Conservation (phyloP, 495 filamentous ascomycete species). For the Penicillium ochrochloron region DNA sequence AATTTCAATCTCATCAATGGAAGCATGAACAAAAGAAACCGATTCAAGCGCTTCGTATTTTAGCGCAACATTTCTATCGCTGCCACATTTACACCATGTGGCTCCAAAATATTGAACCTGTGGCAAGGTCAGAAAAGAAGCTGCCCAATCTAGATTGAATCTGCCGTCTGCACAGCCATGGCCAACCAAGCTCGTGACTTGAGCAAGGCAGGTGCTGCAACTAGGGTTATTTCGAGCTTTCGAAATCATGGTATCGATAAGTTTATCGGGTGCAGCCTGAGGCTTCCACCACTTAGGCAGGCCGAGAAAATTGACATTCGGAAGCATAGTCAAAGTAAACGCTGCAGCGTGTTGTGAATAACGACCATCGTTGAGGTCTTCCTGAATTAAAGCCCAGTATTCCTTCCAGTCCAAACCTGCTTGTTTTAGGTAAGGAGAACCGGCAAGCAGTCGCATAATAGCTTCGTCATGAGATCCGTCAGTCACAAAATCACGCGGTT, state of each 20-base stretch:
- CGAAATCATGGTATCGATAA: slow-evolving; percentile 5
- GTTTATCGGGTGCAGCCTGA: slow-evolving; percentile 3
- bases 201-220: slow-evolving; percentile 1
- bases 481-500: slow-evolving; percentile 24
- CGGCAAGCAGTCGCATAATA: slow-evolving; percentile 35
- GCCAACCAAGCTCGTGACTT: slow-evolving; percentile 4
- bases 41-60: slow-evolving; percentile 22
- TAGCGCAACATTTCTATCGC: slow-evolving; percentile 21
- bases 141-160: slow-evolving; percentile 19
- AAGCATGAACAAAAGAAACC: slow-evolving; percentile 31
- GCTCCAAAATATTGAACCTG: slow-evolving; percentile 31
- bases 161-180: slow-evolving; percentile 7
- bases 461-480: slow-evolving; percentile 29
- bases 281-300: slow-evolving; percentile 32
- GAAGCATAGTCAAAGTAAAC: slow-evolving; percentile 44
- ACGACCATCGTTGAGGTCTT: slow-evolving; percentile 30
- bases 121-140: slow-evolving; percentile 36
- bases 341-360: slow-evolving; percentile 42
- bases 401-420: slow-evolving; percentile 44
- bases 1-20: slow-evolving; percentile 39
- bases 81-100: slow-evolving; percentile 27
- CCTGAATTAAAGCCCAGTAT: slow-evolving; percentile 35
- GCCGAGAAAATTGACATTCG: slow-evolving; percentile 35
- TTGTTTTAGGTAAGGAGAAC: slow-evolving; percentile 34
- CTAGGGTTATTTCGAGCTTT: slow-evolving; percentile 3